Evolutionary conservation across 306 rosid species (phyloP), one percentile per base, ranked within the genome.

Genomic region (Lagenaria siceraria): DNA sequence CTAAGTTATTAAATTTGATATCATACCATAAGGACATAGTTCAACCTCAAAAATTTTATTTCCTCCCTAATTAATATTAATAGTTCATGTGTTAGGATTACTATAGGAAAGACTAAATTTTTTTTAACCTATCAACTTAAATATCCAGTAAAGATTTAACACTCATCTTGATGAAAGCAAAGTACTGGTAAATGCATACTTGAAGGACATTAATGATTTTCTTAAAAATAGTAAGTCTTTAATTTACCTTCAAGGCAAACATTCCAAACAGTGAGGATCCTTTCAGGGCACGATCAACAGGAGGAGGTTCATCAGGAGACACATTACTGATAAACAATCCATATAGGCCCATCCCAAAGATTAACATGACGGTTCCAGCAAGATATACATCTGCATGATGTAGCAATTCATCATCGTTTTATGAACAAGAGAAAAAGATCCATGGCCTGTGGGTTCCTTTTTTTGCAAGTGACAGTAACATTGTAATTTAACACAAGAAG

Each of bases 321-420:
- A 82, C 87, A 63, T 92, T 92, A 73, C 95, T 94, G 80, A 95
- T 88, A 79, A 95, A 95, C 68, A 95, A 82, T 82, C 98, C 97
- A 56, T 90, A 90, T 54, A 95, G 85, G 21, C 97, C 97, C 98
- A 95, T 95, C 10, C 97, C 97, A 42, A 95, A 95, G 69, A 95
- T 92, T 83, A 95, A 75, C 98, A 95, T 92, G 75, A 95, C 98
- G 13, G 98, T 95, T 78, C 97, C 98, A 17, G 98, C 98, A 79
- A 95, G 97, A 87, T 95, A 95, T 81, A 92, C 96, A 89, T 95
- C 98, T 95, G 97, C 92, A 82, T 14, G 68, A 78, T 59, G 74
- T 55, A 80, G 63, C 46, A 71, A 78, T 24, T 71, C 35, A 62
- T 25, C 8, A 76, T 83, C 8, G 71, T 46, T 77, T 69, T 48